phyloP scores from a whole-genome alignment of 106 monocot species.

The Dendrobium huoshanense region DNA sequence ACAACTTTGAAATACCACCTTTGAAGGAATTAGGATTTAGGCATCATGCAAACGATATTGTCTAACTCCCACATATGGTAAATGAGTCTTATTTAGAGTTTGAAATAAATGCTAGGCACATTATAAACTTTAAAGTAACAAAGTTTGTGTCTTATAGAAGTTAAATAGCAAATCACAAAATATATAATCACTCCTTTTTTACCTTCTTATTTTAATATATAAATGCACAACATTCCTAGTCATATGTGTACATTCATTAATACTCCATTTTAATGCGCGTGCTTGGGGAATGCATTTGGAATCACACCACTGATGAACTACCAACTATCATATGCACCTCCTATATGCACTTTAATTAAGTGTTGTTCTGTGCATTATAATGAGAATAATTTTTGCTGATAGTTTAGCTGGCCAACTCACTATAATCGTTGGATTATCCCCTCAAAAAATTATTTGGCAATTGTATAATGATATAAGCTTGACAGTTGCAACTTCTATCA shows the following conservation, averaged over 20 bases:
- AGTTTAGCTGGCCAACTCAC: neutral
- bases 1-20: neutral
- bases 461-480: too few relatives aligned
- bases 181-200: neutral
- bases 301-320: neutral
- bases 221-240: neutral
- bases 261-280: neutral
- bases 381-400: neutral
- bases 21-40: neutral
- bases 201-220: neutral
- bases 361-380: neutral
- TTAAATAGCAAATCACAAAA: neutral
- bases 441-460: too few relatives aligned
- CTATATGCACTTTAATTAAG: neutral
- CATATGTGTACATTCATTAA: neutral
- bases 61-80: neutral
- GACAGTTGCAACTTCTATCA: too few relatives aligned
- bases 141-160: neutral
- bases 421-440: neutral
- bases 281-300: neutral
- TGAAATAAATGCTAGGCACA: neutral
- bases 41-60: neutral
- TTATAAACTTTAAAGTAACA: neutral
- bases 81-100: neutral
- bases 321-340: neutral